Base-by-base conservation (phyloP, 352 stramenopile species). In the Pythium oligandrum region DNA sequence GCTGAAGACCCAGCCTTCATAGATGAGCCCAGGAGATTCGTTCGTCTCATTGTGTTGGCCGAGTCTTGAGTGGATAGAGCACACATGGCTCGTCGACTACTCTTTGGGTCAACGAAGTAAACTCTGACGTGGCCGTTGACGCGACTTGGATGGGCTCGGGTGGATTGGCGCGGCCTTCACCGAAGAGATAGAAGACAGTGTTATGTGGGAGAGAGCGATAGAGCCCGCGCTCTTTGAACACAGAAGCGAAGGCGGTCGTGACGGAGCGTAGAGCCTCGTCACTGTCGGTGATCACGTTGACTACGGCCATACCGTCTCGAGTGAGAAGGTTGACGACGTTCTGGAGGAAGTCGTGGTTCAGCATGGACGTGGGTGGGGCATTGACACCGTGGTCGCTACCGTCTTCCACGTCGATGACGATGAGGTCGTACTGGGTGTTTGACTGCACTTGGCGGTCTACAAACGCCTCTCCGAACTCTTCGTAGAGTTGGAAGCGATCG, bases 341-440 rank as follows among this genome's bases (percentile, higher is more conserved):
- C 1, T 42, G 38, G 38, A 42, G 7, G 12, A 42, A 42, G 7
- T 42, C 38, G 7, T 8, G 7, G 7, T 42, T 12, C 7, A 42
- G 38, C 38, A 42, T 42, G 38, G 38, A 42, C 38, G 12, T 8
- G 7, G 38, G 38, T 42, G 38, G 43, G 8, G 43, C 43, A 30
- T 48, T 48, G 43, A 31, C 26, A 6, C 9, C 38, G 7, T 12
- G 6, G 26, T n/a, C 26, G 8, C 9, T n/a, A 48, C 10, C 10
- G 43, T 11, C 69, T 47, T 93, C 82, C 2, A 93, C 82, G 51
- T 93, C 82, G 26, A 93, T 6, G 6, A 88, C 35, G 6, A 88
- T 7, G 3, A 86, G 26, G 59, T 89, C 75, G 37, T 75, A 70
- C 1, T 26, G 31, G 30, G 11, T 42, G 40, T 8, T 39, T 6